Base-by-base conservation (phyloP, 108 stramenopile genomes). In the Fragilaria crotonensis region DNA sequence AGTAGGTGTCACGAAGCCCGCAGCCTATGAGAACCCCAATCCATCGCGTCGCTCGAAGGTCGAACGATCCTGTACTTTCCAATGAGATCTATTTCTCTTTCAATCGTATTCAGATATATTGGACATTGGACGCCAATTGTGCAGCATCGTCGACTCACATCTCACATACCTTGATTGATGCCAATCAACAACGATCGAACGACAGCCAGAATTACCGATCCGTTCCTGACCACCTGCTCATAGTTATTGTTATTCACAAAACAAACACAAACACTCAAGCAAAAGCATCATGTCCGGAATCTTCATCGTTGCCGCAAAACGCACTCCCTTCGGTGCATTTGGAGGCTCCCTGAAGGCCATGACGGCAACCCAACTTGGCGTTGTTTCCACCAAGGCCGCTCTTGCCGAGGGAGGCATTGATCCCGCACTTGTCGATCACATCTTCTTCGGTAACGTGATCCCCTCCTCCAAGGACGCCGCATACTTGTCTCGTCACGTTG, bases 231-330 rank as follows among this genome's bases (percentile, higher is more conserved):
- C n/a, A n/a, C n/a, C n/a, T n/a, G n/a, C n/a, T n/a, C n/a, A n/a
- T n/a, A n/a, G n/a, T n/a, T n/a, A n/a, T n/a, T n/a, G n/a, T n/a
- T n/a, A n/a, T n/a, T n/a, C n/a, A n/a, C n/a, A n/a, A n/a, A n/a
- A n/a, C n/a, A n/a, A n/a, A n/a, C n/a, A n/a, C n/a, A n/a, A n/a
- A n/a, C n/a, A n/a, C n/a, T n/a, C n/a, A n/a, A n/a, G n/a, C n/a
- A n/a, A n/a, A n/a, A n/a, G n/a, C n/a, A n/a, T n/a, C 56, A 81
- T 81, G 84, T 59, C 72, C 23, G 78, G 79, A 59, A 75, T 98
- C 19, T 98, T 93, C 72, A 77, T 99, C 56, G 96, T 97, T 7
- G 98, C 94, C n/a, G 98, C 98, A 9, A 98, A 98, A 70, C 90
- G 98, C 45, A 99, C 98, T 22, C 89, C 98, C 25, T 98, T 99